phyloP scores from a whole-genome alignment of 2,329 filamentous ascomycete species.

The Colletotrichum orbiculare region DNA sequence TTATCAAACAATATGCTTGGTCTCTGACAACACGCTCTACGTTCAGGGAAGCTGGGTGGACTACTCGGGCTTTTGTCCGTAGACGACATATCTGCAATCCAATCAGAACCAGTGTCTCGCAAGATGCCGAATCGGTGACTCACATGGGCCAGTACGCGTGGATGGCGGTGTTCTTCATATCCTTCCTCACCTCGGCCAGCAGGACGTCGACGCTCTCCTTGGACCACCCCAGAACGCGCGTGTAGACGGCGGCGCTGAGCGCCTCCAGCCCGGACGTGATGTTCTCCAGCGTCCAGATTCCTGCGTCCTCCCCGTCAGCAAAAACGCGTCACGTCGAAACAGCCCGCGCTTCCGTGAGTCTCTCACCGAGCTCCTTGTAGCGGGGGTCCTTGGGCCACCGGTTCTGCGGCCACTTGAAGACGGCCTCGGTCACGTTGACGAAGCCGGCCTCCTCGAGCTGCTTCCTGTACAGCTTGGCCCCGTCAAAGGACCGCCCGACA shows the following conservation, averaged over 20 bases:
- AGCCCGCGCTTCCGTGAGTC: not conserved
- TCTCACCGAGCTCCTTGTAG: constrained; percentile 61
- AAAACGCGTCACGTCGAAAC: rapidly evolving
- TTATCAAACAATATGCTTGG: not conserved
- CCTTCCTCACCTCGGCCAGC: constrained; percentile 44
- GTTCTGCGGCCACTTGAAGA: constrained; percentile 62
- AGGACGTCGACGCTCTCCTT: constrained; percentile 45
- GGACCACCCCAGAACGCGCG: constrained; percentile 46
- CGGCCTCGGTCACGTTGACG: constrained; percentile 58
- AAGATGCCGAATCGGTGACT: constrained; percentile 14
- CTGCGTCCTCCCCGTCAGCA: not conserved
- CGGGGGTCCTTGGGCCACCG: constrained; percentile 62
- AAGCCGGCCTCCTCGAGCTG: constrained; percentile 65
- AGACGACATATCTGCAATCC: not conserved
- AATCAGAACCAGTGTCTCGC: not conserved
- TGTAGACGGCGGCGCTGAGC: constrained; percentile 50
- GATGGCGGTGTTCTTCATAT: constrained; percentile 43
- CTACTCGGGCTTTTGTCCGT: not conserved
- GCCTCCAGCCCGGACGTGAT: constrained; percentile 48
- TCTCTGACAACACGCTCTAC: too few species aligned
- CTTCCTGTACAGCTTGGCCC: constrained; percentile 44
- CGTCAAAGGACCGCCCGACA: constrained; percentile 45
- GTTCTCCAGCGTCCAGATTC: constrained; percentile 46
- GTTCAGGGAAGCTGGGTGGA: too few species aligned
- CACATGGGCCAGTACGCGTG: constrained; percentile 46